Percentiles rank a stretch among this genome's conserved stretches.
phyloP scores from a whole-genome alignment of 225 moss, liverwort and hornwort species.

The Anthoceros angustus region DNA sequence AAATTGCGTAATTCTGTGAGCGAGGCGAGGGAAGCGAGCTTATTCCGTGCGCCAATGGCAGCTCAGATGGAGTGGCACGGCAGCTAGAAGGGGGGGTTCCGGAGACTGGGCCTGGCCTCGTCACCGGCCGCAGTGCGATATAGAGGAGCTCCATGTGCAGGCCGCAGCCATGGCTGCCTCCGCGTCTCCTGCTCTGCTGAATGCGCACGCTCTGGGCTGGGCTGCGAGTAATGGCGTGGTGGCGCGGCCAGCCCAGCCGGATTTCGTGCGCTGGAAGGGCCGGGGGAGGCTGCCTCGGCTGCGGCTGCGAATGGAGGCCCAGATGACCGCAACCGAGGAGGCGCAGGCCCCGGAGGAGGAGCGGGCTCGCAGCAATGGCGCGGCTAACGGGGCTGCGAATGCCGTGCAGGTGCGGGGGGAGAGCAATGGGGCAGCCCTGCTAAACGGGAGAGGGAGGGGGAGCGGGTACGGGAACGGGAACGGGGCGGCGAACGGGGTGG shows the following conservation, averaged over 20 bases:
- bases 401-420: slow-evolving; percentile 6
- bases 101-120: too few relatives aligned
- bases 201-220: not conserved
- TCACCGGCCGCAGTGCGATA: too few relatives aligned
- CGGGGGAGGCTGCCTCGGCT: not conserved
- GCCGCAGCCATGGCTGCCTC: not conserved
- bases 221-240: not conserved
- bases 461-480: not conserved
- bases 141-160: too few relatives aligned
- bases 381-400: slow-evolving; percentile 4
- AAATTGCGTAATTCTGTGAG: not conserved
- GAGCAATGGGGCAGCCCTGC: slow-evolving; percentile 16
- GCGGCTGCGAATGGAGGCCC: not conserved
- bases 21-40: not conserved
- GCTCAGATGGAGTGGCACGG: slow-evolving; percentile 1
- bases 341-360: not conserved
- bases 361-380: not conserved
- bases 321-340: not conserved
- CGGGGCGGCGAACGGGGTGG: not conserved
- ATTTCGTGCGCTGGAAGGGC: not conserved
- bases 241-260: not conserved
- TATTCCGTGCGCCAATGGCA: not conserved
- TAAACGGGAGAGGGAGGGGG: slow-evolving; percentile 15
- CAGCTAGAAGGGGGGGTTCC: not conserved
- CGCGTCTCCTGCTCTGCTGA: not conserved